Evolutionary conservation across 148 eudicot genomes (phyloP), one percentile per base, ranked within the genome.

Genomic region (Persicaria maculosa): DNA sequence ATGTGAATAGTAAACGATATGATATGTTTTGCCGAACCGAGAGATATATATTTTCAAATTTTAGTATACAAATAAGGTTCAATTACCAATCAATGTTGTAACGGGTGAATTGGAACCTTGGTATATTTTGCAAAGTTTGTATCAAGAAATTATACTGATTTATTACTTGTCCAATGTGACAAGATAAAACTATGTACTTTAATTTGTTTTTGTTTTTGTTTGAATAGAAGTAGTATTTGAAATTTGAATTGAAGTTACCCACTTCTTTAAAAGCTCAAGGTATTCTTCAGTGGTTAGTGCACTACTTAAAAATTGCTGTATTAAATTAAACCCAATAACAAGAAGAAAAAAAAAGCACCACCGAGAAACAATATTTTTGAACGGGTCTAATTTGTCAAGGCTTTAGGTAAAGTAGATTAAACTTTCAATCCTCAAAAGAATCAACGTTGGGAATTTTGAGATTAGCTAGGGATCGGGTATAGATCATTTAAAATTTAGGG

Each of bases 351-450:
- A 9, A 55, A 55, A 55, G 22, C 9, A 9, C 61, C 61, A 55
- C 61, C 61, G 19, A 54, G n/a, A 54, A 54, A 31, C 40, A 31
- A 16, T 15, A 54, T n/a, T 19, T 16, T 54, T 54, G 5, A 7
- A 54, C 5, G 59, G 59, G 14, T 7, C 25, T 17, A 55, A 55
- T 17, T 55, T 17, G 16, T 55, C 61, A 55, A n/a, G 25, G 22
- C 25, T 55, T 55, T 55, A 55, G 61, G 61, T 55, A 55, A 55
- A 55, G 61, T 55, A 55, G 61, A 55, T n/a, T 55, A 55, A 22
- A 55, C 61, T 17, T 55, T 55, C 9, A 54, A 54, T 54, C 9
- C 8, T 7, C 7, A n/a, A 54, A 54, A 12, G 4, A 50, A 50
- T 50, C 4, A 50, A 50, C 4, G 2, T 50, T 50, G 2, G 5